Evolutionary conservation across 2,329 filamentous ascomycete species (phyloP).

Genomic region (Hypocrella siamensis): DNA sequence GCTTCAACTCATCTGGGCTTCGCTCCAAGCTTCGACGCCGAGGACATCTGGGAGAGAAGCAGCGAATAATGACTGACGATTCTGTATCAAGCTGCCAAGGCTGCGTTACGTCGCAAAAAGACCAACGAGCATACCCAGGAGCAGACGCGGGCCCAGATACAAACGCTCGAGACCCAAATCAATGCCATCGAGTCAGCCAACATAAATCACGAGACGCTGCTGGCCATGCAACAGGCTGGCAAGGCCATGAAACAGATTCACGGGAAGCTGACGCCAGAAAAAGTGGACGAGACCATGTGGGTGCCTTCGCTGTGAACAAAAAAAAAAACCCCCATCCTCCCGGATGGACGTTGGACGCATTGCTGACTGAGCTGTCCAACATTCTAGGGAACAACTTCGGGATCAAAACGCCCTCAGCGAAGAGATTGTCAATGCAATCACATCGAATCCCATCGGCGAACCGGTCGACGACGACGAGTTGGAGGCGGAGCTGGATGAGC

Average conservation of each 20-base stretch:
- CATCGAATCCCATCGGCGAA: constrained; percentile 49
- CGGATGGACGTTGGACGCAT: too few species aligned
- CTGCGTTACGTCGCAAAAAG: constrained; percentile 88
- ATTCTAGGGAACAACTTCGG: constrained; percentile 63
- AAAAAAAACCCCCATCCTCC: too few species aligned
- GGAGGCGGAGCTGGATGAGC: constrained; percentile 65
- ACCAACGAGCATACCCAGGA: constrained; percentile 80
- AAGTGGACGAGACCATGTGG: constrained; percentile 90
- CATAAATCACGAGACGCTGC: constrained; percentile 92
- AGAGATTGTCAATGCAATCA: constrained; percentile 80
- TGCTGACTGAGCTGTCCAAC: not conserved
- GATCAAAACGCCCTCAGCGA: constrained; percentile 89
- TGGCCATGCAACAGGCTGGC: constrained; percentile 84
- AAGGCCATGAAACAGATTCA: constrained; percentile 90
- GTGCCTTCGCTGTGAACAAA: too few species aligned
- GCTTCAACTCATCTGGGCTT: too few species aligned
- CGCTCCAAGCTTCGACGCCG: too few species aligned
- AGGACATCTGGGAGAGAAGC: not conserved
- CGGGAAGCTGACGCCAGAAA: constrained; percentile 76
- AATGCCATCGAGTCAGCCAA: constrained; percentile 96
- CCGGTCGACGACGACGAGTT: constrained; percentile 74
- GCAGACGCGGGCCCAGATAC: constrained; percentile 79
- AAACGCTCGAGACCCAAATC: constrained; percentile 87
- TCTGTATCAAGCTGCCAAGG: constrained; percentile 56
- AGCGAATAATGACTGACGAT: constrained; percentile 7